Evolutionary conservation across 2,329 filamentous ascomycete species (phyloP), one percentile per base, ranked within the genome.

Genomic region (Colletotrichum musicola): DNA sequence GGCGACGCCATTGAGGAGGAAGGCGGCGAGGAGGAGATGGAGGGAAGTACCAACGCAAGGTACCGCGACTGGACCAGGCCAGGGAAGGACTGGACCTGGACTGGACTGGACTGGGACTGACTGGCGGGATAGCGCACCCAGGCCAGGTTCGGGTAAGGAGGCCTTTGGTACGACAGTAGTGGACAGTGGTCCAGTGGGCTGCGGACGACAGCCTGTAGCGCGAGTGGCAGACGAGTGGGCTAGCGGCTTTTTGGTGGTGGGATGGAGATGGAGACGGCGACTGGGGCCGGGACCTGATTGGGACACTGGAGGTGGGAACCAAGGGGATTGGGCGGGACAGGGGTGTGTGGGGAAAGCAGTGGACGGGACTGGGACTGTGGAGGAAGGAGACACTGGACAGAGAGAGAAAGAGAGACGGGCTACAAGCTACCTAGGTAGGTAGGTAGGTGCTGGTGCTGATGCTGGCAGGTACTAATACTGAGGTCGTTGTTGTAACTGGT

Each of bases 241-340:
- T 57, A 40, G 50, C 42, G 50, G 51, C 42, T 42, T 51, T 51
- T 51, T 22, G 27, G 16, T 7, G 51, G n/a, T 54, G 51, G 51
- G 51, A 50, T 55, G 35, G 38, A 35, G 55, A 64, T 51, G 38
- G 46, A 47, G 55, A 57, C 53, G 46, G 53, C 42, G 38, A 58
- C 57, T 61, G 53, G 40, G 35, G 30, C 53, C 20, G 54, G 64
- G 61, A 38, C 64, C 27, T 64, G 61, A 35, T 68, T 64, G 60
- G 64, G 13, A 68, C 44, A 4, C 30, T 35, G 51, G 25, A 57
- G 30, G 59, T 64, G 65, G 64, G 30, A 25, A 58, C 30, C 30
- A 9, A 35, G 50, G 20, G 59, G 64, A 68, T 55, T 69, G 60
- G 60, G 42, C 22, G 18, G 27, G 10, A 49, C 60, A 46, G 59